Percentiles rank a stretch among this genome's conserved stretches.
Conservation (phyloP, 371 early-diverging fungal genomes). For the Coemansia linderi region DNA sequence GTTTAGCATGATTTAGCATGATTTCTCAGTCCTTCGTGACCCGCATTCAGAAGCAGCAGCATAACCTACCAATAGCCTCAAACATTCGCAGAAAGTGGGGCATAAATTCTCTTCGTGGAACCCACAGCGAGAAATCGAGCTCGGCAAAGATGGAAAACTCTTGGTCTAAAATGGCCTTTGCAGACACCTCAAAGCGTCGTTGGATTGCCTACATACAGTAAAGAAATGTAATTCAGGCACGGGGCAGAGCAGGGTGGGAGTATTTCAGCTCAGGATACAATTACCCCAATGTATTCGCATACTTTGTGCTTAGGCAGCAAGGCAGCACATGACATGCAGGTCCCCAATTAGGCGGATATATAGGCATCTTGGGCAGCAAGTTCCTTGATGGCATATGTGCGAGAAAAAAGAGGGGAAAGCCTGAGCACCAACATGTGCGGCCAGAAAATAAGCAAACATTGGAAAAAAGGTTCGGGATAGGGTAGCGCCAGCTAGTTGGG, state of each 20-base stretch:
- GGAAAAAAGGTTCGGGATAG: slow-evolving; percentile 6
- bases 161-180: slow-evolving; percentile 76
- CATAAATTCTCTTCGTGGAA: slow-evolving; percentile 77
- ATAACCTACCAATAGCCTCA: slow-evolving; percentile 36
- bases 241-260: slow-evolving; percentile 24
- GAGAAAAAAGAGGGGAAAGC: background rate
- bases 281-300: slow-evolving; percentile 62
- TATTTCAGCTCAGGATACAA: slow-evolving; percentile 51
- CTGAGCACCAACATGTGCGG: background rate
- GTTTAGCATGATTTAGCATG: background rate
- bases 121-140: slow-evolving; percentile 82
- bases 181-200: slow-evolving; percentile 69
- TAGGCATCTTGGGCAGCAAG: background rate
- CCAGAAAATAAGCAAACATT: background rate
- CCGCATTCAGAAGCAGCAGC: background rate
- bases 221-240: background rate
- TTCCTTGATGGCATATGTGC: background rate
- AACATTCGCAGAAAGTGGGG: slow-evolving; percentile 87
- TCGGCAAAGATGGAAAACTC: slow-evolving; percentile 86
- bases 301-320: background rate
- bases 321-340: background rate
- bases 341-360: slow-evolving; percentile 10
- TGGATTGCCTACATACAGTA: slow-evolving; percentile 58
- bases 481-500: background rate
- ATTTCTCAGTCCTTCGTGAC: background rate